Evolutionary conservation across 352 stramenopile species (phyloP).

Genomic region (Globisporangium mamillatum): DNA sequence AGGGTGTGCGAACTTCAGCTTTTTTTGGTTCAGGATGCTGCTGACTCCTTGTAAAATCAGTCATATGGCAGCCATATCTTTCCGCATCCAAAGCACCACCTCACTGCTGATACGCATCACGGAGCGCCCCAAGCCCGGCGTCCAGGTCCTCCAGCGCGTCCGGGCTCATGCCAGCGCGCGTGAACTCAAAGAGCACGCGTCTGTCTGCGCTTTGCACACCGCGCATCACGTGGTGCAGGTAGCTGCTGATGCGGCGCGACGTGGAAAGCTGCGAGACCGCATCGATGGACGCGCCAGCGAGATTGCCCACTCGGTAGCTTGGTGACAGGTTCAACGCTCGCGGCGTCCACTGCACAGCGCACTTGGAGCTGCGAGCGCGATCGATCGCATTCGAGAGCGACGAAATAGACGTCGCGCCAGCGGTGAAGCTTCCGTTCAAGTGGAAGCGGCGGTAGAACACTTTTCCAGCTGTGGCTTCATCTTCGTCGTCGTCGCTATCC

Average conservation of each 20-base stretch:
- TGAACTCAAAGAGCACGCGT: constrained; percentile 75
- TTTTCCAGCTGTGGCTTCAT: constrained; percentile 13
- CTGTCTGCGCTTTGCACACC: constrained; percentile 40
- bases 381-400: constrained; percentile 24
- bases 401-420: constrained; percentile 21
- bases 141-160: constrained; percentile 65
- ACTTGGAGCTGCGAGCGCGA: constrained; percentile 23
- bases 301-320: constrained; percentile 10
- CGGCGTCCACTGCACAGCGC: constrained; percentile 41
- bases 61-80: background rate
- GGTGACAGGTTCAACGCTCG: constrained; percentile 2
- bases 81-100: background rate
- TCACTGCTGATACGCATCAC: constrained; percentile 42
- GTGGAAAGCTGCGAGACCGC: constrained; percentile 45
- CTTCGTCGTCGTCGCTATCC: constrained; percentile 2
- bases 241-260: constrained; percentile 39
- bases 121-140: constrained; percentile 34
- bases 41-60: background rate
- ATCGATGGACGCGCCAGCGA: constrained; percentile 33
- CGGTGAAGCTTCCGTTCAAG: constrained; percentile 45
- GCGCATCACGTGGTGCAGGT: constrained; percentile 39
- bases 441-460: constrained; percentile 43
- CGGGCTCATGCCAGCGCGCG: constrained; percentile 62
- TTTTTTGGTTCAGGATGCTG: background rate
- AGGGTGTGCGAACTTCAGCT: background rate